Evolutionary conservation across 108 stramenopile genomes (phyloP).

Genomic region (Conticribra weissflogii): DNA sequence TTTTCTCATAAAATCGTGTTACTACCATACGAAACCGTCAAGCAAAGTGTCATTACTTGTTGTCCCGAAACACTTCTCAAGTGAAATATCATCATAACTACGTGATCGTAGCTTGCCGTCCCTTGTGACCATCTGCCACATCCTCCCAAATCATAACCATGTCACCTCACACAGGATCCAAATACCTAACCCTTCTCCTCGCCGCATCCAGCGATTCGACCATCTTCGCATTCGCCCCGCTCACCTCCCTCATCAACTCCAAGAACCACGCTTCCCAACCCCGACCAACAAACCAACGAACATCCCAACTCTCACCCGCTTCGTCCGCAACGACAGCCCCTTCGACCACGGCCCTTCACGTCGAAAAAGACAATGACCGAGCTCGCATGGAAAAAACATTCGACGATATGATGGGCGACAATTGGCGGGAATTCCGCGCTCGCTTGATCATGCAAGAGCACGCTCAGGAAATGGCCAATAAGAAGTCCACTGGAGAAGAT

Average conservation of each 20-base stretch:
- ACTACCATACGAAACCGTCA: no score
- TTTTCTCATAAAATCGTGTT: no score
- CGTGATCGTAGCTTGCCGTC: no score
- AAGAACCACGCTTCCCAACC: not conserved
- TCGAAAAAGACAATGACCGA: slow-evolving; percentile 70
- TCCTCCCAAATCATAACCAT: not conserved
- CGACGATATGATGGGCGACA: slow-evolving; percentile 83
- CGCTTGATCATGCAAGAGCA: slow-evolving; percentile 79
- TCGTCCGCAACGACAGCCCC: no score
- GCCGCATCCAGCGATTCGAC: not conserved
- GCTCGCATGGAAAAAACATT: slow-evolving; percentile 77
- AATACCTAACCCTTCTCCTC: not conserved
- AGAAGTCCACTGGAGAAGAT: slow-evolving; percentile 8
- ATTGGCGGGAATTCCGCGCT: slow-evolving; percentile 88
- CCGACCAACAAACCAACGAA: not conserved
- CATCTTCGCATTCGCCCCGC: not conserved
- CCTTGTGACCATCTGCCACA: not conserved
- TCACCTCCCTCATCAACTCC: not conserved
- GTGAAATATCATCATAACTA: no score
- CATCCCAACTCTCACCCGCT: no score
- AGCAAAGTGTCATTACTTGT: no score
- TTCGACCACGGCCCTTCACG: slow-evolving; percentile 11
- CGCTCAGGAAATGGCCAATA: slow-evolving; percentile 31
- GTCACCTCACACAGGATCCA: not conserved
- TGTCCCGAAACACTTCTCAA: no score